Base-by-base conservation (phyloP, 306 rosid genomes). In the Lathyrus aphaca region DNA sequence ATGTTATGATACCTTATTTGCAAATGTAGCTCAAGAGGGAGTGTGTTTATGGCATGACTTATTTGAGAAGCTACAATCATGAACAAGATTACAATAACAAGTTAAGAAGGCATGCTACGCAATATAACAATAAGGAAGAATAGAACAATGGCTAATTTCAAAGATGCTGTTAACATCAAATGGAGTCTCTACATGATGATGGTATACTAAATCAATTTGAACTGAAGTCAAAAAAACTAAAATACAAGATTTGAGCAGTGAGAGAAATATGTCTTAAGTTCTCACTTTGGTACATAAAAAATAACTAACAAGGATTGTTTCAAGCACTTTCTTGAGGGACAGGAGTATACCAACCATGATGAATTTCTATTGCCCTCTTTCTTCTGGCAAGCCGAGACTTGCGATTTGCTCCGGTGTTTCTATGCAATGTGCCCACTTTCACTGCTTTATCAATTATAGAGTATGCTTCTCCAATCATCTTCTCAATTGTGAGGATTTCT, bases 311-410 rank as follows among this genome's bases (percentile, higher is more conserved):
- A 10, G 10, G 50, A 68, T 71, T 48, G 64, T 49, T 76, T 88
- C 82, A 87, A 56, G 50, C 92, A 74, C 65, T 74, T 9, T 11
- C 67, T 63, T 80, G 81, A 17, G 94, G 50, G 44, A 70, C 76
- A 8, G 96, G 96, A 62, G 85, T 44, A 55, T 95, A 95, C 99
- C 99, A 95, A 71, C 99, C 99, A 68, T 86, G 97, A 78, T 91
- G 99, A 66, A 89, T 83, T 81, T 87, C 99, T 14, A 95, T 85
- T 6, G 89, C 85, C 78, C 91, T 91, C 96, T 95, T 95, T 64
- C 91, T 84, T 73, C 97, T 84, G 16, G 99, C 95, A 64, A 95
- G 89, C 46, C 99, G 87, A 63, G 99, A 87, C 81, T 95, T 95
- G 70, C 97, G 86, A 30, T 84, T 79, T 5, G 97, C 99, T 60